These are phyloP conservation scores for Boletus coffeatus DNA, from an alignment of 1,284 basidiomycete genomes.

Conservation along the genomic window DNA sequence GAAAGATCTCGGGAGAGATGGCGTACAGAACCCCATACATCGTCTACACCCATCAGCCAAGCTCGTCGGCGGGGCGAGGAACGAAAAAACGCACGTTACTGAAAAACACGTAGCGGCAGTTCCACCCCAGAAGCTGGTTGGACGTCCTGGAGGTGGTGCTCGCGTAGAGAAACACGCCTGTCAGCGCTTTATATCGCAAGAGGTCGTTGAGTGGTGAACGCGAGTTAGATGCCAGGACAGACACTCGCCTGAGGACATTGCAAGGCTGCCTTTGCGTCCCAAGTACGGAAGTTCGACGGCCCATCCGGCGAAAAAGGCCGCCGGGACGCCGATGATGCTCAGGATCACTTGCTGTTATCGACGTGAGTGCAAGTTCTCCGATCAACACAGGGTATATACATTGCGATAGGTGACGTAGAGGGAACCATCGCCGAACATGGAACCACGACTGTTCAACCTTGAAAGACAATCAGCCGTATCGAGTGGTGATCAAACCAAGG, in stretches of 20 bases:
- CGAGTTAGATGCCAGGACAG: background rate
- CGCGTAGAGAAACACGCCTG: conserved; percentile 64
- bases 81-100: conserved; percentile 41
- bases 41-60: conserved; percentile 33
- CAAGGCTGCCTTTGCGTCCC: too few relatives aligned
- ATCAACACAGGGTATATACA: too few relatives aligned
- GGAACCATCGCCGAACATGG: conserved; percentile 43
- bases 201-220: conserved; percentile 25
- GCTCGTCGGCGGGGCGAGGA: background rate
- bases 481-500: background rate
- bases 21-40: conserved; percentile 76
- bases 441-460: conserved; percentile 43
- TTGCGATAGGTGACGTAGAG: conserved; percentile 50
- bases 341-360: conserved; percentile 25
- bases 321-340: too few relatives aligned
- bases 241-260: background rate
- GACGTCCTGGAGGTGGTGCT: conserved; percentile 62
- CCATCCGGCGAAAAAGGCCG: too few relatives aligned
- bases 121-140: conserved; percentile 63
- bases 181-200: conserved; percentile 42
- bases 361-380: too few relatives aligned
- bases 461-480: conserved; percentile 2
- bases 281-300: too few relatives aligned
- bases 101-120: conserved; percentile 60
- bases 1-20: conserved; percentile 63